Evolutionary conservation across 768 basidiomycete genomes (phyloP), one percentile per base, ranked within the genome.

Genomic region (Neoboletus magnificus): DNA sequence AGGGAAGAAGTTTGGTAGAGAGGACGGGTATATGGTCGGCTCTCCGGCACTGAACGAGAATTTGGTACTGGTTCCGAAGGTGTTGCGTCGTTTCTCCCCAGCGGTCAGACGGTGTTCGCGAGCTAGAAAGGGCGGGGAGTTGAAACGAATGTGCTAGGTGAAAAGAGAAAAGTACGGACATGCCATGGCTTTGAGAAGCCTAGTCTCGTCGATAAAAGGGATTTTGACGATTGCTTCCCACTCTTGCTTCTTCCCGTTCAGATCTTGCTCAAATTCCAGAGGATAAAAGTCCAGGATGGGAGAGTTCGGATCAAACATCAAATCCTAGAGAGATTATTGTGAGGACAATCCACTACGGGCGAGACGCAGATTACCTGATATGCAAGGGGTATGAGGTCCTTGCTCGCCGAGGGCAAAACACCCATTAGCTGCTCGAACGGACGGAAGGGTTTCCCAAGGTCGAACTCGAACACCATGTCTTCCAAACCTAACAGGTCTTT

Each of bases 221-320:
- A 99, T 98, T 75, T 98, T 98, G 51, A 99, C 93, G 48, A 98
- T 84, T 0, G 97, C 96, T 71, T 99, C 97, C 97, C 97, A 99
- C 25, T 98, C 96, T 62, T 89, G 87, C 70, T 94, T 98, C 81
- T 99, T 99, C 32, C 97, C 97, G 62, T 99, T 98, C 67, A 97
- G 73, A 74, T 99, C 97, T 60, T 82, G 85, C 60, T 92, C 93
- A 61, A 98, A 98, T 50, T 93, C 86, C 16, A 77, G 61, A 3
- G 97, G 97, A 69, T 99, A 99, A 76, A 98, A 98, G 66, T 96
- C 92, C 46, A 92, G 69, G 62, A 99, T 97, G 0, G 92, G 82
- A 3, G 96, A 98, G 57, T 80, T 86, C 2, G 83, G 72, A 59
- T 87, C 85, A 58, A 78, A 84, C 96, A 98, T 97, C 43, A 98